These are phyloP conservation scores for Mycena polygramma DNA, from an alignment of 768 basidiomycete species.

Conservation along the genomic window DNA sequence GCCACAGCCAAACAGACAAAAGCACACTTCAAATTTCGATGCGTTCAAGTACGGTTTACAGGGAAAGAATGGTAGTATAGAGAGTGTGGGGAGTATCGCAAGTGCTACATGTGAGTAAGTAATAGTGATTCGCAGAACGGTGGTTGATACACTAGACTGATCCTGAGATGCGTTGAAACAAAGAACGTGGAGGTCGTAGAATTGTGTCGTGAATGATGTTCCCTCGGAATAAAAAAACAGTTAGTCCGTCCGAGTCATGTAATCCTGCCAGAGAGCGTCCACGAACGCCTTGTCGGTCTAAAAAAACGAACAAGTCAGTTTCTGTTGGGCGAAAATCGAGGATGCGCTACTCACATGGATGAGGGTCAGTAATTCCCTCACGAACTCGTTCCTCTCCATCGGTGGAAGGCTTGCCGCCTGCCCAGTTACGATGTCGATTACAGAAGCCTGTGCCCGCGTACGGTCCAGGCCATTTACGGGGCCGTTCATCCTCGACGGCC, in stretches of 20 bases:
- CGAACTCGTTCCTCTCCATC: slow-evolving; percentile 68
- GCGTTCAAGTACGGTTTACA: not conserved
- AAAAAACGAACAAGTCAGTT: slow-evolving; percentile 26
- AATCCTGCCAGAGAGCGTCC: slow-evolving; percentile 70
- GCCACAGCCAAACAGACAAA: not conserved
- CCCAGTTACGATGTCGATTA: not conserved
- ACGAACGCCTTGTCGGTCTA: slow-evolving; percentile 79
- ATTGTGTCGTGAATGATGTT: slow-evolving; percentile 1
- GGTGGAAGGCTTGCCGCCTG: slow-evolving; percentile 15
- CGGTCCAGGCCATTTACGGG: slow-evolving; percentile 13
- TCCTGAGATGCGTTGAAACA: not conserved
- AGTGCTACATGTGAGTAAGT: slow-evolving; percentile 20
- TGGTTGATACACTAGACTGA: slow-evolving; percentile 25
- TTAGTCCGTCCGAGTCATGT: slow-evolving; percentile 46
- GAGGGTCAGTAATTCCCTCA: slow-evolving; percentile 69
- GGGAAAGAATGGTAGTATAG: slow-evolving; percentile 18
- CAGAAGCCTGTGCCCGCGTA: not conserved
- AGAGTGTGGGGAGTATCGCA: slow-evolving; percentile 18
- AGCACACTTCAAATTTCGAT: too few species aligned
- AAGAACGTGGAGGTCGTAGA: not conserved
- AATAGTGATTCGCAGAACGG: slow-evolving; percentile 18
- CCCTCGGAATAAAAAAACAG: not conserved
- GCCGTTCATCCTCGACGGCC: not conserved
- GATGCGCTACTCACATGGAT: slow-evolving; percentile 64
- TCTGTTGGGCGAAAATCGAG: not conserved